Evolutionary conservation across 2,329 filamentous ascomycete genomes (phyloP).

Genomic region (Arthrocladium fulminans): DNA sequence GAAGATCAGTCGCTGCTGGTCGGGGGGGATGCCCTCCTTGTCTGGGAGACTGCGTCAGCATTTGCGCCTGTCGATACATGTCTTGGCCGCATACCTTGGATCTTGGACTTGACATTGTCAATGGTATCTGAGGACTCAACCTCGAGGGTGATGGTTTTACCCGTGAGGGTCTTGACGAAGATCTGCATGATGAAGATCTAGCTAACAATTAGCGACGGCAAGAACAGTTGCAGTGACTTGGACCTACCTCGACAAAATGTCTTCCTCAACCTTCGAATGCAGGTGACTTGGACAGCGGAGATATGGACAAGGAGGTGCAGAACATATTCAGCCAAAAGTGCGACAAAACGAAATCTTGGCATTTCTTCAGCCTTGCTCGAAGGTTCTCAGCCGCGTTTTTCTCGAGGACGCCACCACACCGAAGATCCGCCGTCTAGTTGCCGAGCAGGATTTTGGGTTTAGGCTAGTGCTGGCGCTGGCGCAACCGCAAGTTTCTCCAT

Average conservation of each 20-base stretch:
- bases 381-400: neutral
- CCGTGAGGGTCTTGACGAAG: conserved; percentile 69
- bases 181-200: conserved; percentile 42
- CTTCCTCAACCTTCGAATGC: conserved; percentile 48
- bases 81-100: conserved; percentile 47
- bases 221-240: neutral
- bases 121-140: conserved; percentile 99
- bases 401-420: neutral
- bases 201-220: neutral
- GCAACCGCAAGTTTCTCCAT: neutral
- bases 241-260: conserved; percentile 52
- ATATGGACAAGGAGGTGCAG: neutral
- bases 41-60: conserved; percentile 46
- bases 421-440: too few relatives aligned
- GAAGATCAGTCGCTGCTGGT: conserved; percentile 99
- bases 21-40: conserved; percentile 99
- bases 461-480: neutral
- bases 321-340: neutral
- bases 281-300: conserved; percentile 5
- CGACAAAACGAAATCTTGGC: neutral
- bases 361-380: neutral
- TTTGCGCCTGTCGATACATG: neutral
- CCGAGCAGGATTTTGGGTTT: too few relatives aligned
- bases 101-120: conserved; percentile 99
- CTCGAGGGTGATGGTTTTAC: conserved; percentile 99